Evolutionary conservation across 441 rosid species (phyloP).

Genomic region (Croton laevigatus): DNA sequence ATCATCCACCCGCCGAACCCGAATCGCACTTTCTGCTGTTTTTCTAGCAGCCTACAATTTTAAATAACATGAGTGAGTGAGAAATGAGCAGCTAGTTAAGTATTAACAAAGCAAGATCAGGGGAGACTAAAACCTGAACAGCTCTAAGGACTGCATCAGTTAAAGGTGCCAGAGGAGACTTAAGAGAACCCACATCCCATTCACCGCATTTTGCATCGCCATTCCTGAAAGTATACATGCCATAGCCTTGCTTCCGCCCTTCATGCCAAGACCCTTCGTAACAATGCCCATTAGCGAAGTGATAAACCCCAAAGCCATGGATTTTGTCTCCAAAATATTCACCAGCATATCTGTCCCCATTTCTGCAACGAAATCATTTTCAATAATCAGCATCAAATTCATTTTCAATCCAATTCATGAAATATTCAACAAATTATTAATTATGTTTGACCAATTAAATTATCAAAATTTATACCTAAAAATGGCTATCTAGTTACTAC

Average conservation of each 20-base stretch:
- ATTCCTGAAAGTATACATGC: conserved; percentile 68
- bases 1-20: conserved; percentile 56
- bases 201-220: conserved; percentile 63
- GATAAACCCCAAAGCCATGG: conserved; percentile 90
- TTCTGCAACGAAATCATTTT: conserved; percentile 43
- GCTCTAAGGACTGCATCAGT: conserved; percentile 50
- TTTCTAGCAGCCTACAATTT: conserved; percentile 63
- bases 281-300: conserved; percentile 81
- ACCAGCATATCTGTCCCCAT: conserved; percentile 86
- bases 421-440: background rate
- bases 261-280: conserved; percentile 97
- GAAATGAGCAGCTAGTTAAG: background rate
- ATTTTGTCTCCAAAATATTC: conserved; percentile 91
- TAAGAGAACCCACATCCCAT: conserved; percentile 73
- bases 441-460: background rate
- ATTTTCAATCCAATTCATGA: background rate
- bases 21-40: conserved; percentile 52
- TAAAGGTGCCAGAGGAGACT: conserved; percentile 38
- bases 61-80: background rate
- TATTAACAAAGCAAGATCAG: background rate
- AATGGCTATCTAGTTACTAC: background rate
- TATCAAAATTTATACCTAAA: background rate
- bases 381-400: background rate
- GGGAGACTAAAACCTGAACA: conserved; percentile 49
- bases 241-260: conserved; percentile 84